Conservation (phyloP, 1,284 basidiomycete species). For the Lignosus rhinocerotis region DNA sequence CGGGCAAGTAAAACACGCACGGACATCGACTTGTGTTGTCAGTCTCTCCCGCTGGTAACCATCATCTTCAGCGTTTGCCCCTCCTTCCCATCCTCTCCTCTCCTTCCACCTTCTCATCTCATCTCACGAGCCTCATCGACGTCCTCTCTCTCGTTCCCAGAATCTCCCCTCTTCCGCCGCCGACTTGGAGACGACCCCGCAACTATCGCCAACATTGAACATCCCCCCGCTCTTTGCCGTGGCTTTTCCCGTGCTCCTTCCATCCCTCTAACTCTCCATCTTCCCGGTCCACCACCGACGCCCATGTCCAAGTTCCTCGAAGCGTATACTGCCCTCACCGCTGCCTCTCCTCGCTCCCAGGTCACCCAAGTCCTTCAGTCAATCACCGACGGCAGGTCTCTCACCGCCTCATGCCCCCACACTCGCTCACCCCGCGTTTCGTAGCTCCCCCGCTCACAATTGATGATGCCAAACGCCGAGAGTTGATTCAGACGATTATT, state of each 20-base stretch:
- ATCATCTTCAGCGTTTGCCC: neutral
- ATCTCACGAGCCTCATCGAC: neutral
- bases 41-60: slow-evolving; percentile 9
- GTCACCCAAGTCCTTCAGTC: slow-evolving; percentile 48
- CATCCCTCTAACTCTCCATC: neutral
- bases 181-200: neutral
- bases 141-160: neutral
- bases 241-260: neutral
- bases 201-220: neutral
- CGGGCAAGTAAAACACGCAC: neutral
- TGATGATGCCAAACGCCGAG: slow-evolving; percentile 43
- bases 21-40: neutral
- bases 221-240: slow-evolving; percentile 18
- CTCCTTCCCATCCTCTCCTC: neutral
- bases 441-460: slow-evolving; percentile 46
- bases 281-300: slow-evolving; percentile 1
- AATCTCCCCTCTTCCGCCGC: neutral
- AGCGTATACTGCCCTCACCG: slow-evolving; percentile 48
- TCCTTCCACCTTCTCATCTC: neutral
- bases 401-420: neutral
- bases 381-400: slow-evolving; percentile 45
- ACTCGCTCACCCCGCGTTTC: neutral
- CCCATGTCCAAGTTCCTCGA: slow-evolving; percentile 35
- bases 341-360: slow-evolving; percentile 45
- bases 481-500: slow-evolving; percentile 57